Base-by-base conservation (phyloP, 2,329 filamentous ascomycete genomes). In the Cytospora chrysosperma region DNA sequence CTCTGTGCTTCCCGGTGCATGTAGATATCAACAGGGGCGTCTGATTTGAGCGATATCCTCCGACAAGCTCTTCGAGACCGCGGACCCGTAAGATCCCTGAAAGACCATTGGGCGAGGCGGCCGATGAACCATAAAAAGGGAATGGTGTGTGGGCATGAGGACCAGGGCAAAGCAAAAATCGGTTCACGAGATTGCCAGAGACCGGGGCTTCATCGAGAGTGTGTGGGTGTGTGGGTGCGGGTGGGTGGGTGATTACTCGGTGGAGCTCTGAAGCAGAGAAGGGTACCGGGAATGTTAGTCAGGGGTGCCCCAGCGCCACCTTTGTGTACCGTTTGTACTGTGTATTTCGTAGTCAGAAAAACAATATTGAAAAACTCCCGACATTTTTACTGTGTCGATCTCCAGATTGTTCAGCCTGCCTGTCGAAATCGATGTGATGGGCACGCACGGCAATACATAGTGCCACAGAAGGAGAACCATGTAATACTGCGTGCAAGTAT, bases 171-270 rank as follows among this genome's bases (percentile, higher is more conserved):
- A 64, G 59, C 74, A 73, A 76, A 77, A 76, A 73, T 77, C 75
- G 75, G 77, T 79, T 79, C 76, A 76, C 73, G 75, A 80, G 76
- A 81, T 79, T 79, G 74, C 75, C 70, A 71, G 70, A 69, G 75
- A 76, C 76, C 73, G 70, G 74, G 72, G 63, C 52, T 43, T 61
- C 37, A 53, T 40, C 32, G 61, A 55, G 49, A 61, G 28, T 55
- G 61, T 65, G 43, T 47, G 43, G 43, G 40, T 47, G 40, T n/a
- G 40, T 30, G 40, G 32, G 32, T 34, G 32, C 17, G 40, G 40
- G 43, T 47, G 64, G 64, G 61, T 56, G 61, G 54, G 34, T 65
- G 57, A 58, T 58, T 65, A 61, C 54, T 64, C 27, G 34, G 62
- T 63, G 49, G 61, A 61, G 19, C 51, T 57, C 27, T 27, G 53